These are phyloP conservation scores for Aphanomyces euteiches DNA, from an alignment of 352 stramenopile genomes.

Conservation along the genomic window DNA sequence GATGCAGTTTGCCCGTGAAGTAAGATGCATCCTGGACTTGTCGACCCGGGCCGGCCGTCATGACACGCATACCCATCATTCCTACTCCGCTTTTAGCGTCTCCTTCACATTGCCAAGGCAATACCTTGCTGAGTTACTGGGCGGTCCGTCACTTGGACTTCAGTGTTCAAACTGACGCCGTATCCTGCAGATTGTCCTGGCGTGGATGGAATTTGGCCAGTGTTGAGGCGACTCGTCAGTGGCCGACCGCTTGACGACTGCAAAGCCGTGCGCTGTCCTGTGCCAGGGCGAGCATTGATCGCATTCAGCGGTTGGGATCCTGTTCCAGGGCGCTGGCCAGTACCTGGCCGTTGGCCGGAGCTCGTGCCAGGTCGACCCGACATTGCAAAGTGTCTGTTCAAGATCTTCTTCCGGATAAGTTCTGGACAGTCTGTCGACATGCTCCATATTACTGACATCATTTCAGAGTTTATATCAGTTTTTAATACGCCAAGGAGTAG, in stretches of 20 bases:
- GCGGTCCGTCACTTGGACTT: conserved; percentile 87
- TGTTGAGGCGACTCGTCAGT: conserved; percentile 56
- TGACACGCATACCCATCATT: conserved; percentile 82
- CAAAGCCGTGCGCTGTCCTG: conserved; percentile 43
- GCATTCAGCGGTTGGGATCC: conserved; percentile 27
- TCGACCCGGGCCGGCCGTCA: conserved; percentile 57
- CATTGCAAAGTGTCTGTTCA: conserved; percentile 26
- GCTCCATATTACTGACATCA: too few relatives aligned
- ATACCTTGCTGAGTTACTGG: conserved; percentile 91
- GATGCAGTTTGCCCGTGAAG: conserved; percentile 87
- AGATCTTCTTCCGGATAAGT: background rate
- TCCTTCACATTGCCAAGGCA: conserved; percentile 23
- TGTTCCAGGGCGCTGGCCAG: conserved; percentile 36
- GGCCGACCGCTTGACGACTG: conserved; percentile 49
- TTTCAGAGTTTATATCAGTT: too few relatives aligned
- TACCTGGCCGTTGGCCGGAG: conserved; percentile 55
- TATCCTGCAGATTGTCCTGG: conserved; percentile 63
- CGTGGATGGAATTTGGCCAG: conserved; percentile 52
- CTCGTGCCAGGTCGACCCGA: conserved; percentile 49
- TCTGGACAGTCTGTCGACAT: background rate
- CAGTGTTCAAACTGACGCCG: conserved; percentile 83
- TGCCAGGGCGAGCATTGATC: conserved; percentile 45
- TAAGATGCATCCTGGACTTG: conserved; percentile 87
- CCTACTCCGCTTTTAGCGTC: conserved; percentile 6
- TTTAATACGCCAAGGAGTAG: too few relatives aligned